A percentile compares a stretch with the other conserved stretches of the same genome.
Conservation (phyloP, 2,329 filamentous ascomycete species). For the Diaporthe ilicicola region DNA sequence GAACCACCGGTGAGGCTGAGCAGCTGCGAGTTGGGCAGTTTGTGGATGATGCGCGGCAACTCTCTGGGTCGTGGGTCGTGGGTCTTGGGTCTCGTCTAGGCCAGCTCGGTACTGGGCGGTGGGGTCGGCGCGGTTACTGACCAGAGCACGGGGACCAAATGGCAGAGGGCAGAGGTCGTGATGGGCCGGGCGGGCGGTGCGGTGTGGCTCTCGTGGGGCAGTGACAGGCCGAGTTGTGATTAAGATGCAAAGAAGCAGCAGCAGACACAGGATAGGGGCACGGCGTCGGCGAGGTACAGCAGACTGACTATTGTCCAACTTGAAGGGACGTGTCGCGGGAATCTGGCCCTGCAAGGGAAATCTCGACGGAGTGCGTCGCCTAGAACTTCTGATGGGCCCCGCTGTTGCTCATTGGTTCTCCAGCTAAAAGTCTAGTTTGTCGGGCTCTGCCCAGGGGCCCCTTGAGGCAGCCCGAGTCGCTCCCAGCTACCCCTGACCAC, state of each 20-base stretch:
- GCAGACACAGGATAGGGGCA: slow-evolving; percentile 10
- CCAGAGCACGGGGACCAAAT: too few species aligned
- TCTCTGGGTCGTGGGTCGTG: slow-evolving; percentile 26
- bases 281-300: slow-evolving; percentile 1
- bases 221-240: background rate
- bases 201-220: slow-evolving; percentile 19
- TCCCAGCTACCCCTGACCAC: slow-evolving; percentile 26
- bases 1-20: slow-evolving; percentile 30
- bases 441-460: slow-evolving; percentile 15
- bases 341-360: background rate
- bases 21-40: slow-evolving; percentile 25
- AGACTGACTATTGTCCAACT: background rate
- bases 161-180: background rate
- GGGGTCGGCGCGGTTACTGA: background rate
- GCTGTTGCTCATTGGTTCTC: slow-evolving; percentile 7
- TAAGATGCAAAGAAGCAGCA: slow-evolving; percentile 3
- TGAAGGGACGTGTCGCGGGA: slow-evolving; percentile 14
- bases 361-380: slow-evolving; percentile 5
- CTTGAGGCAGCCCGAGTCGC: slow-evolving; percentile 20
- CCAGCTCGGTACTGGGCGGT: background rate
- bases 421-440: slow-evolving; percentile 3
- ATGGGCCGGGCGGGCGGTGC: background rate
- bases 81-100: slow-evolving; percentile 12
- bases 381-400: slow-evolving; percentile 14
- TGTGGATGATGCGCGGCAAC: slow-evolving; percentile 22